Conservation (phyloP, 2,329 filamentous ascomycete species). For the Sporothrix schenckii region DNA sequence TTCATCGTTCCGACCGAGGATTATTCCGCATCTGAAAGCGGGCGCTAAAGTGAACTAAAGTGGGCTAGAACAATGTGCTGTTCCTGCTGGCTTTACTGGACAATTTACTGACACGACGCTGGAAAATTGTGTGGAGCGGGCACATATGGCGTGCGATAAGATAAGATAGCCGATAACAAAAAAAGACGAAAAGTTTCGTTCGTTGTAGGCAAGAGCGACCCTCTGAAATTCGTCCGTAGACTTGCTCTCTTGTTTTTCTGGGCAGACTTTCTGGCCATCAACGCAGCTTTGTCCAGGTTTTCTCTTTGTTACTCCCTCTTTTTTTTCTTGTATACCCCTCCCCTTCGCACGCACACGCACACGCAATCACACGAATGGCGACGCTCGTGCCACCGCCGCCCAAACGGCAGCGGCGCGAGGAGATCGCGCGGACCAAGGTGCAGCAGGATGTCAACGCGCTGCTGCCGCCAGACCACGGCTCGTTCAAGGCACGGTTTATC, state of each 20-base stretch:
- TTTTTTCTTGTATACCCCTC: background rate
- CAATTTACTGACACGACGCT: background rate
- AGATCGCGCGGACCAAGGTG: constrained; percentile 68
- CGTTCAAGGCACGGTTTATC: constrained; percentile 82
- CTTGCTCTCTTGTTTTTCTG: background rate
- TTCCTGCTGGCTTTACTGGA: constrained; percentile 6
- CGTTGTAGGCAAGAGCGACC: constrained; percentile 1
- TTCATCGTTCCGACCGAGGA: constrained; percentile 2
- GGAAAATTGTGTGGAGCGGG: constrained; percentile 1
- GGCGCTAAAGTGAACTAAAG: background rate
- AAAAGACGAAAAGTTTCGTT: constrained; percentile 27
- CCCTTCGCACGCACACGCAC: background rate
- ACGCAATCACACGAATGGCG: constrained; percentile 39
- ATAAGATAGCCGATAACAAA: constrained; percentile 33
- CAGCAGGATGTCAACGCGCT: constrained; percentile 76
- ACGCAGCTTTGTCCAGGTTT: background rate
- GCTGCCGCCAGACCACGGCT: constrained; percentile 70
- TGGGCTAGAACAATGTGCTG: background rate
- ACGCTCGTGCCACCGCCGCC: constrained; percentile 45
- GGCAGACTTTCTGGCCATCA: background rate
- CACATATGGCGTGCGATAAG: constrained; percentile 26
- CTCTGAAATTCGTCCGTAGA: constrained; percentile 21
- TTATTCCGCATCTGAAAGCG: background rate
- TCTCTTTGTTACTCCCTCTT: no score
- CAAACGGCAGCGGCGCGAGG: constrained; percentile 81